A percentile compares a stretch with the other conserved stretches of the same genome.
Evolutionary conservation across 2,329 filamentous ascomycete genomes (phyloP).

Genomic region (Geosmithia flava): DNA sequence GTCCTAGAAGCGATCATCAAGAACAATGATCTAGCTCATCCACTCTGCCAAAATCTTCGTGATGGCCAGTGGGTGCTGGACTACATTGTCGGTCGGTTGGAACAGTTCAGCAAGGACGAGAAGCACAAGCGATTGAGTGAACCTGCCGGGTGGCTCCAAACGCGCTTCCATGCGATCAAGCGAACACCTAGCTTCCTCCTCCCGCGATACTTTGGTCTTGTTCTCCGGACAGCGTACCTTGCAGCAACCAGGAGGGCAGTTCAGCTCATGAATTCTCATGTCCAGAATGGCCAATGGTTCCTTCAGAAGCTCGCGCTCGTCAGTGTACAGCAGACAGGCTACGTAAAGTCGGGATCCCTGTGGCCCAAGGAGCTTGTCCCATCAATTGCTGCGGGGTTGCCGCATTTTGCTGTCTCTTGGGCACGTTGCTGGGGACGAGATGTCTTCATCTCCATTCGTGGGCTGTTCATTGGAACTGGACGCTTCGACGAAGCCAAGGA

Average conservation of each 20-base stretch:
- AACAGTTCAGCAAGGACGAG: slow-evolving; percentile 53
- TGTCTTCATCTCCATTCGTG: slow-evolving; percentile 89
- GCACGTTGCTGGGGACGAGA: slow-evolving; percentile 95
- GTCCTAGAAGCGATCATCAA: slow-evolving; percentile 71
- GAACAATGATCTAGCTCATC: slow-evolving; percentile 85
- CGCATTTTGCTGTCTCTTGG: slow-evolving; percentile 90
- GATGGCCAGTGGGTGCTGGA: slow-evolving; percentile 88
- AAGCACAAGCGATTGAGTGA: slow-evolving; percentile 50
- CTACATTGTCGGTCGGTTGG: slow-evolving; percentile 68
- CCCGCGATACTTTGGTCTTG: slow-evolving; percentile 84
- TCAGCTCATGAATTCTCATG: slow-evolving; percentile 64
- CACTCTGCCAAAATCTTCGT: slow-evolving; percentile 84
- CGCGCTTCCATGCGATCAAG: slow-evolving; percentile 77
- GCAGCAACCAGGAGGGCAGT: slow-evolving; percentile 71
- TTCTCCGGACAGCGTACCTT: slow-evolving; percentile 77
- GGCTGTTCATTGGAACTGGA: slow-evolving; percentile 82
- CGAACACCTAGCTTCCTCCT: slow-evolving; percentile 78
- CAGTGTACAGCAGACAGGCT: slow-evolving; percentile 80
- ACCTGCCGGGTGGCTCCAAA: slow-evolving; percentile 66
- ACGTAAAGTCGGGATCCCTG: slow-evolving; percentile 79
- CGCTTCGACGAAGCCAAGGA: slow-evolving; percentile 82
- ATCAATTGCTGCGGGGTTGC: slow-evolving; percentile 80
- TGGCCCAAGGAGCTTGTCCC: slow-evolving; percentile 79
- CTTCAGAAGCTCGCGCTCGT: slow-evolving; percentile 82
- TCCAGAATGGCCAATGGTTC: slow-evolving; percentile 77